Base-by-base conservation (phyloP, 306 rosid genomes). In the Pyrus communis region DNA sequence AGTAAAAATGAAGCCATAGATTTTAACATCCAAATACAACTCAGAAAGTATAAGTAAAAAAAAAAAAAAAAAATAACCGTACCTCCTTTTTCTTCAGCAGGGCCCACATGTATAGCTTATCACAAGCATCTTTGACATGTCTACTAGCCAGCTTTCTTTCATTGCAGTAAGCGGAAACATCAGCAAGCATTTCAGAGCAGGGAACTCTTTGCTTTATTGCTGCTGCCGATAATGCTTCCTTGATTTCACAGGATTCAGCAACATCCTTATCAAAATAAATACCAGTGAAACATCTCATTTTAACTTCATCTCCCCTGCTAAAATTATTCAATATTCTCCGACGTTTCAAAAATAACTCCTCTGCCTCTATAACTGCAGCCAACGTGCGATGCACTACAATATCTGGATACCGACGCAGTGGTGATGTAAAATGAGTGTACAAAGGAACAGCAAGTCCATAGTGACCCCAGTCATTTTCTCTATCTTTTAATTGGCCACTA, bases 351-450 rank as follows among this genome's bases (percentile, higher is more conserved):
- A 81, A 91, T 64, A 80, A 67, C 77, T 88, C 87, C 88, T 95
- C 97, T 25, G 97, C 99, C 80, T 95, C 99, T 71, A 95, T 43
- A 61, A 73, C 82, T 25, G 97, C 95, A 69, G 92, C 93, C 49
- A 95, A 87, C 14, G 81, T 86, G 72, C 99, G 92, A 75, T 95
- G 99, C 67, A 95, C 96, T 49, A 95, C 71, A 67, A 95, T 90
- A 89, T 95, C 99, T n/a, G 99, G 87, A 88, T 95, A 95, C 43
- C 96, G 89, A 10, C 96, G 97, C 70, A 95, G 73, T 63, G 97
- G 97, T 35, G 97, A 90, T 11, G 97, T 95, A 81, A 95, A 92
- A 85, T 95, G 99, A 69, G 97, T 92, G 84, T 95, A 95, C 31
- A 82, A 55, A 52, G 97, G 96, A 72, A 90, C 88, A 51, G 93